Evolutionary conservation across 2,329 filamentous ascomycete genomes (phyloP).

Genomic region (Xylaria sp.): DNA sequence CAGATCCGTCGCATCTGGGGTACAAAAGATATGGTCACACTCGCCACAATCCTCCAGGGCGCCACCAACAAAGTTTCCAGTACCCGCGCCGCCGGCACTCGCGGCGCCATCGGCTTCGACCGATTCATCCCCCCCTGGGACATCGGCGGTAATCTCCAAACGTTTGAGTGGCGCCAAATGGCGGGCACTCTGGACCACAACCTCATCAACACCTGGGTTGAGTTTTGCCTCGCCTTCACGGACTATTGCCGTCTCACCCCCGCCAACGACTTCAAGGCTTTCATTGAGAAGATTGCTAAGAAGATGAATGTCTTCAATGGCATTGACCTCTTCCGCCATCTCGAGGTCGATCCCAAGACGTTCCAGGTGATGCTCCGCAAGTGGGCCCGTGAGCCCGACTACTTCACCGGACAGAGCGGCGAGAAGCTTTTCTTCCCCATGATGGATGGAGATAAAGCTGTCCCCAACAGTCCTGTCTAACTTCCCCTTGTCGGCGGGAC

Average conservation of each 20-base stretch:
- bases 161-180: conserved; percentile 29
- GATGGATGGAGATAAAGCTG: neutral
- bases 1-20: conserved; percentile 23
- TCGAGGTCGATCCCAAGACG: neutral
- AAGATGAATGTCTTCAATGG: neutral
- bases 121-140: conserved; percentile 20
- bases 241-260: conserved; percentile 18
- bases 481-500: too few relatives aligned
- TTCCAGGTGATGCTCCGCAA: neutral
- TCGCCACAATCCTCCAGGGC: conserved; percentile 18
- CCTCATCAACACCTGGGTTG: conserved; percentile 23
- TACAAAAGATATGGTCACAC: conserved; percentile 10
- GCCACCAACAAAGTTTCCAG: neutral
- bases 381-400: too few relatives aligned
- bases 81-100: neutral
- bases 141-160: conserved; percentile 24
- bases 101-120: conserved; percentile 18
- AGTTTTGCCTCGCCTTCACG: conserved; percentile 19
- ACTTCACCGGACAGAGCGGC: neutral
- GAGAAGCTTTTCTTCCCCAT: conserved; percentile 3
- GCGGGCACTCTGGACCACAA: conserved; percentile 21
- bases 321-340: conserved; percentile 3
- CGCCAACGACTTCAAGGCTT: neutral
- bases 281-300: neutral
- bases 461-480: too few relatives aligned